A percentile compares a stretch with the other conserved stretches of the same genome.
Conservation (phyloP, 345 rosid genomes). For the Crucihimalaya himalaica region DNA sequence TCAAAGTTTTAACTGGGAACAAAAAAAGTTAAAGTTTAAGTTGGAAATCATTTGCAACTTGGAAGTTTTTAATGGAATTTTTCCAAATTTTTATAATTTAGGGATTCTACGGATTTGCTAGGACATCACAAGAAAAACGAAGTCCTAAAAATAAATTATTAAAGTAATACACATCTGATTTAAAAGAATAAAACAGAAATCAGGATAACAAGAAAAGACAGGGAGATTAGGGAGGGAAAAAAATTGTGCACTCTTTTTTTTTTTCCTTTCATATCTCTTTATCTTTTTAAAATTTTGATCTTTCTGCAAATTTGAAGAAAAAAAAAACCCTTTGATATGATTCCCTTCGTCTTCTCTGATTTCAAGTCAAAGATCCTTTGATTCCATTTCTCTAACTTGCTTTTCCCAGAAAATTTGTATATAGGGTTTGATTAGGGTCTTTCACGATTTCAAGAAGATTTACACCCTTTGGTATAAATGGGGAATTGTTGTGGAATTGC, state of each 20-base stretch:
- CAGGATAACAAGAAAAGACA: slow-evolving; percentile 29
- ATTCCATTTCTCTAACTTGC: not conserved
- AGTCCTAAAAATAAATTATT: slow-evolving; percentile 16
- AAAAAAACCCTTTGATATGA: slow-evolving; percentile 21
- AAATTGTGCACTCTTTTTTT: not conserved
- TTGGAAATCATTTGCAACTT: too few relatives aligned
- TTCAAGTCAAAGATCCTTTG: not conserved
- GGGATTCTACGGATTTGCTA: slow-evolving; percentile 6
- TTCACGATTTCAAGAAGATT: not conserved
- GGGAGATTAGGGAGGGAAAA: slow-evolving; percentile 25
- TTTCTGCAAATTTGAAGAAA: not conserved
- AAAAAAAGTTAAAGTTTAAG: too few relatives aligned
- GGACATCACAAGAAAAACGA: not conserved
- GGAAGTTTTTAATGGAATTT: too few relatives aligned
- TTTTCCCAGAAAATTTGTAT: not conserved
- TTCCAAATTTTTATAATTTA: not conserved
- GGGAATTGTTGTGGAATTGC: slow-evolving; percentile 88
- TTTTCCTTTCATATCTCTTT: slow-evolving; percentile 29
- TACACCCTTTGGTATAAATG: slow-evolving; percentile 40
- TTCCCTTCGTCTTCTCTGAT: slow-evolving; percentile 9
- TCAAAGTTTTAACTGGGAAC: too few relatives aligned
- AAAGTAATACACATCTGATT: slow-evolving; percentile 19
- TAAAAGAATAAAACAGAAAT: slow-evolving; percentile 11
- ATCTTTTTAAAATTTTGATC: not conserved
- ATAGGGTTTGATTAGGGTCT: not conserved